A percentile compares a stretch with the other conserved stretches of the same genome.
Evolutionary conservation across 192 early-diverging fungal genomes (phyloP).

Genomic region (Chytriomyces sp.): DNA sequence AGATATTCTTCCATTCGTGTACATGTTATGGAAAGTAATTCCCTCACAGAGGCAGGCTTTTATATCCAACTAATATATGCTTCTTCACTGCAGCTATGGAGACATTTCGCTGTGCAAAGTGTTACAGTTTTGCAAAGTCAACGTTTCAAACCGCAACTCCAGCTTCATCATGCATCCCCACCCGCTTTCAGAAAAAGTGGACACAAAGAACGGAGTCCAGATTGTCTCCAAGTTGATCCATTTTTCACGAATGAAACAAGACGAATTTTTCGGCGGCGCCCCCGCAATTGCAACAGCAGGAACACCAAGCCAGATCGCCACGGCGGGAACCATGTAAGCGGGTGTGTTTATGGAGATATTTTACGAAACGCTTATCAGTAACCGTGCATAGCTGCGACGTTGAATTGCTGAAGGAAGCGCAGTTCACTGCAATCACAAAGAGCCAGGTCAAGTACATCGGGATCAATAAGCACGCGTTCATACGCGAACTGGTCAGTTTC

Average conservation of each 20-base stretch:
- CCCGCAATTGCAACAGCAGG: conserved; percentile 7
- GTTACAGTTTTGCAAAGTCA: conserved; percentile 1
- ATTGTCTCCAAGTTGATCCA: neutral
- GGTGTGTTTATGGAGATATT: too few species aligned
- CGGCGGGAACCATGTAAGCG: neutral
- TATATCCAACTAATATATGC: too few species aligned
- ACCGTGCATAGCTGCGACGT: neutral
- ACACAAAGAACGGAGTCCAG: neutral
- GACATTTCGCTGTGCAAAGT: neutral
- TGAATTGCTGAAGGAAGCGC: neutral
- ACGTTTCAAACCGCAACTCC: neutral
- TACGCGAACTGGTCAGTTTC: neutral
- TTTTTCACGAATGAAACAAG: neutral
- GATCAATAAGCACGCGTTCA: conserved; percentile 14
- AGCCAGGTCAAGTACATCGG: conserved; percentile 7
- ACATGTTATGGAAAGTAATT: conserved; percentile 8
- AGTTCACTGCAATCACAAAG: neutral
- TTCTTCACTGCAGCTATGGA: neutral
- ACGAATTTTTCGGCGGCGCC: conserved; percentile 6
- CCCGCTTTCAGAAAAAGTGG: neutral
- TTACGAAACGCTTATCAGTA: too few species aligned
- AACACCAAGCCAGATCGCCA: conserved; percentile 2
- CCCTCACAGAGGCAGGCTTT: neutral
- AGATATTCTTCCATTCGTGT: neutral
- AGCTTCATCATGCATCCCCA: neutral